Base-by-base conservation (phyloP, 176 grass and related monocot genomes). In the Metroxylon sagu region DNA sequence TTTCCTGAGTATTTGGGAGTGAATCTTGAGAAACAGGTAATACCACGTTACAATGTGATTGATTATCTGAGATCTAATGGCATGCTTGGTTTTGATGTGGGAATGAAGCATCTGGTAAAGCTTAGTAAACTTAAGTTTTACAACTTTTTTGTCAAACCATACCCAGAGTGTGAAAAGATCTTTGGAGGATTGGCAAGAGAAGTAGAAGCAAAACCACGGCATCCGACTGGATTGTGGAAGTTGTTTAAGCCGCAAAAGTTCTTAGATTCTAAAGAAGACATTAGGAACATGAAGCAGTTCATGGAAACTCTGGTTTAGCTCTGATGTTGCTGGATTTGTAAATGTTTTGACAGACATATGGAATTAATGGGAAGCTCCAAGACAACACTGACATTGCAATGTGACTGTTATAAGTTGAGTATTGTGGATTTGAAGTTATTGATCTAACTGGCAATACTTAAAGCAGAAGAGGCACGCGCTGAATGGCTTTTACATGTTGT, bases 71-170 rank as follows among this genome's bases (percentile, higher is more conserved):
- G 16, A 39, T 92, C 60, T 0, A 8, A 83, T 0, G 60, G 70
- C 0, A 84, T 84, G 21, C 72, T 97, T 1, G 81, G 87, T 5
- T 70, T 88, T 30, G 66, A 83, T 17, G 64, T 91, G 1, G 82
- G 85, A 77, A 80, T 97, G 87, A 91, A 88, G 71, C 87, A 91
- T 59, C 87, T 85, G 57, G 84, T 88, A 17, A 74, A 77, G 59
- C 65, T 97, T 26, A 91, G 78, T 67, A 89, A 87, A 57, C 61
- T 29, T 55, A 83, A 48, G 66, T 91, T 97, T 18, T 91, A 88
- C 52, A 97, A 91, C 65, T 48, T 91, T 59, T 97, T 88, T 19
- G 87, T 91, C 31, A 91, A 97, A 67, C 93, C 93, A 0, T 97
- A 97, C 59, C 84, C 84, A 0, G 84, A 97, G 56, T 97, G 87